Percentiles rank a stretch among this genome's conserved stretches.
These are phyloP conservation scores for Colletotrichum tropicale DNA, from an alignment of 2,329 filamentous ascomycete genomes.

Conservation along the genomic window DNA sequence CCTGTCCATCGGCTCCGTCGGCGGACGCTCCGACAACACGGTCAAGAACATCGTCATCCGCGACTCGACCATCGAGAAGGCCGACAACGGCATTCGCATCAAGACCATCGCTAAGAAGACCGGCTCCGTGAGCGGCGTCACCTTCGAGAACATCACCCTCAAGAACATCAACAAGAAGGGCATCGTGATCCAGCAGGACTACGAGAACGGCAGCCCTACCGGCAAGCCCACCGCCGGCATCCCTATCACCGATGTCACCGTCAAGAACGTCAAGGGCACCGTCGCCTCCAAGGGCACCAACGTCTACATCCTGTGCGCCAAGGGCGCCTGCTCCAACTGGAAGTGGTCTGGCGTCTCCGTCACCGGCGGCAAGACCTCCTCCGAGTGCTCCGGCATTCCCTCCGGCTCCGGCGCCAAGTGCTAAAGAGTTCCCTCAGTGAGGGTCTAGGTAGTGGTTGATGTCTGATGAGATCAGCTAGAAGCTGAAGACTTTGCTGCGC, in stretches of 20 bases:
- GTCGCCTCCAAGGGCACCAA: slow-evolving; percentile 43
- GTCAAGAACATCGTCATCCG: slow-evolving; percentile 58
- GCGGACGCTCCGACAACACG: slow-evolving; percentile 53
- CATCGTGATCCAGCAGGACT: slow-evolving; percentile 47
- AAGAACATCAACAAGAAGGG: slow-evolving; percentile 44
- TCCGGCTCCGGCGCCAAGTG: slow-evolving; percentile 18
- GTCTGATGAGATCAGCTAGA: neutral
- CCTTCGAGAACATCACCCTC: slow-evolving; percentile 48
- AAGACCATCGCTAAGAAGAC: slow-evolving; percentile 53
- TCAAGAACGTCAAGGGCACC: slow-evolving; percentile 48
- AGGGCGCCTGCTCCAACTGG: slow-evolving; percentile 56
- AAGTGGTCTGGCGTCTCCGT: slow-evolving; percentile 54
- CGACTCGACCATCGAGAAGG: slow-evolving; percentile 53
- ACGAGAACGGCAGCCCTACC: slow-evolving; percentile 49
- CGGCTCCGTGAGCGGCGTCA: slow-evolving; percentile 46
- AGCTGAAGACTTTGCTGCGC: neutral
- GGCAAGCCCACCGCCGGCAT: slow-evolving; percentile 51
- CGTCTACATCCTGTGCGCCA: slow-evolving; percentile 59
- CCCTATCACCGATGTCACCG: slow-evolving; percentile 55
- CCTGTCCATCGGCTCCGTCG: slow-evolving; percentile 48
- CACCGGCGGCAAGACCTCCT: slow-evolving; percentile 51
- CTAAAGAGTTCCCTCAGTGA: neutral
- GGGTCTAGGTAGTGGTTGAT: neutral
- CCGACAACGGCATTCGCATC: slow-evolving; percentile 56
- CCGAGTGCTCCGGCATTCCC: slow-evolving; percentile 30